These are phyloP conservation scores for Aciculosporium take DNA, from an alignment of 2,329 filamentous ascomycete genomes.

Conservation along the genomic window DNA sequence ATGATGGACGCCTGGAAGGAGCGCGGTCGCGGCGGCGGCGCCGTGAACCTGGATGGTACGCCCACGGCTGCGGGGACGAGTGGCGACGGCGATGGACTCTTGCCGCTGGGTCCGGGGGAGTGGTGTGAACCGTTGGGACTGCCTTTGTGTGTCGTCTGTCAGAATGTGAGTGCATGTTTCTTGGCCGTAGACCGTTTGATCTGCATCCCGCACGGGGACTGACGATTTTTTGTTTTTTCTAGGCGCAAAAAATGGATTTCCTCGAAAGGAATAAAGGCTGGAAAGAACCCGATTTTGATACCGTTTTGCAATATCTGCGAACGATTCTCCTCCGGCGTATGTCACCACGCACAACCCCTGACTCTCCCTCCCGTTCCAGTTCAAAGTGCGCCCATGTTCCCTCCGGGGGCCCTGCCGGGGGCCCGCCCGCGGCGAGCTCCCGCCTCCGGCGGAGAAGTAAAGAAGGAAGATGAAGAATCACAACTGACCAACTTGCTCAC, in stretches of 20 bases:
- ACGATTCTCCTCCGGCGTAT: constrained; percentile 77
- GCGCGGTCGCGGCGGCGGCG: constrained; percentile 50
- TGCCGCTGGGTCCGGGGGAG: constrained; percentile 76
- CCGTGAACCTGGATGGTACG: constrained; percentile 48
- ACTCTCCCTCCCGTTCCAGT: too few species aligned
- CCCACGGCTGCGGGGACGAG: constrained; percentile 35
- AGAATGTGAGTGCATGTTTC: constrained; percentile 50
- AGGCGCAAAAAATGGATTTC: constrained; percentile 80
- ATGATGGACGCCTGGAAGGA: constrained; percentile 70
- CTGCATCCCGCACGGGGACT: too few species aligned
- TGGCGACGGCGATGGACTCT: constrained; percentile 50
- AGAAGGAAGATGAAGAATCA: too few species aligned
- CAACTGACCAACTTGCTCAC: constrained; percentile 1
- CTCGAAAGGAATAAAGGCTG: constrained; percentile 81
- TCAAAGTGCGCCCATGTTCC: too few species aligned
- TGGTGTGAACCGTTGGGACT: constrained; percentile 85
- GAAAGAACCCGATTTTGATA: constrained; percentile 95
- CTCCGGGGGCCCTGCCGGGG: too few species aligned
- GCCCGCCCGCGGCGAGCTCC: too few species aligned
- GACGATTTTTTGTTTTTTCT: constrained; percentile 1
- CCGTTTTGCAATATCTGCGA: constrained; percentile 81
- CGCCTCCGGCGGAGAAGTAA: too few species aligned
- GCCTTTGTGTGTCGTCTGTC: constrained; percentile 86
- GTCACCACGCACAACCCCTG: too few species aligned
- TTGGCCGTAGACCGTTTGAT: too few species aligned